These are phyloP conservation scores for Glebionis coronaria DNA, from an alignment of 129 eudicot species.

Conservation along the genomic window DNA sequence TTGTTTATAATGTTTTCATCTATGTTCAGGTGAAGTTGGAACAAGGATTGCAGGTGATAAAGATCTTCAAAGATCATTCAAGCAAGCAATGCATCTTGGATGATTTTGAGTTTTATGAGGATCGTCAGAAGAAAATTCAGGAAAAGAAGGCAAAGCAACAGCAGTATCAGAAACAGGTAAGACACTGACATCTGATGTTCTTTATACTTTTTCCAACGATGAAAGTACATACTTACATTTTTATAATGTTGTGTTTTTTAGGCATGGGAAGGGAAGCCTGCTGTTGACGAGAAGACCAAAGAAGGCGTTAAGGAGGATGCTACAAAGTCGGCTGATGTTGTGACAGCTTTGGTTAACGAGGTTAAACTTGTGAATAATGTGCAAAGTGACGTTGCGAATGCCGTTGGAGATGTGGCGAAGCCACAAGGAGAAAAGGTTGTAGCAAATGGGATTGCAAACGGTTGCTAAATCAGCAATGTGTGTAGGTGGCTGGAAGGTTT, in stretches of 20 bases:
- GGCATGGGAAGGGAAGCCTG: slow-evolving; percentile 56
- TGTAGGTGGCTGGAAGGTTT: slow-evolving; percentile 13
- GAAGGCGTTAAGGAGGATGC: slow-evolving; percentile 34
- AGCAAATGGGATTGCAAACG: slow-evolving; percentile 42
- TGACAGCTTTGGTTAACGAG: slow-evolving; percentile 30
- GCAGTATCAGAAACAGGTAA: slow-evolving; percentile 61
- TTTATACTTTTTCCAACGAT: not conserved
- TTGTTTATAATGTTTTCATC: too few species aligned
- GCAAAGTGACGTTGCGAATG: slow-evolving; percentile 18
- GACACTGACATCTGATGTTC: not conserved
- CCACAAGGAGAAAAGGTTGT: slow-evolving; percentile 26
- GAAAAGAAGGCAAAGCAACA: slow-evolving; percentile 76
- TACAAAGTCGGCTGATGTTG: slow-evolving; percentile 26
- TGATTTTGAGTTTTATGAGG: slow-evolving; percentile 86
- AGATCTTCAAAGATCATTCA: slow-evolving; percentile 59
- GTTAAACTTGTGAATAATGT: slow-evolving; percentile 22
- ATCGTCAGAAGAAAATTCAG: slow-evolving; percentile 67
- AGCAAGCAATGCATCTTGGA: slow-evolving; percentile 73
- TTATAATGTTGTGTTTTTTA: not conserved
- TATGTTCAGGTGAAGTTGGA: slow-evolving; percentile 60
- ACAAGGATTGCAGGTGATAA: slow-evolving; percentile 67
- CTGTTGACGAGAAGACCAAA: slow-evolving; percentile 38
- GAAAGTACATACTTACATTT: too few species aligned
- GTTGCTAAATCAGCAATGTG: slow-evolving; percentile 33
- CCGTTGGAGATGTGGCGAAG: slow-evolving; percentile 7